phyloP scores from a whole-genome alignment of 805 yeast genomes.

The Candida cerambycidarum region DNA sequence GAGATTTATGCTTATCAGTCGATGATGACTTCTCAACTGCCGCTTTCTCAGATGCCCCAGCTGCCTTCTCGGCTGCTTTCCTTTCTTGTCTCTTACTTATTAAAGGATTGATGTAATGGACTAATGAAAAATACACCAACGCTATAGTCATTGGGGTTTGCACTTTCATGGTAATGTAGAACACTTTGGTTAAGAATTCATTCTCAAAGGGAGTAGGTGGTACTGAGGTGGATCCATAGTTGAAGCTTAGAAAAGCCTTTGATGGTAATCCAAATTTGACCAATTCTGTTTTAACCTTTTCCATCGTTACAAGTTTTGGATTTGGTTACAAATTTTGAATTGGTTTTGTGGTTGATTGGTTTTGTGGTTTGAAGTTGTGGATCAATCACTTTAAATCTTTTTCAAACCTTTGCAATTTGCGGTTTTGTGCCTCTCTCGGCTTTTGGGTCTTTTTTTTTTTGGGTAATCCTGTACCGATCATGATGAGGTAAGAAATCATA shows the following conservation, averaged over 20 bases:
- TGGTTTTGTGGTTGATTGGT: not conserved
- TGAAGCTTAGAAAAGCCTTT: conserved; percentile 29
- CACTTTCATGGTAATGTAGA: conserved; percentile 45
- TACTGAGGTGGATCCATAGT: conserved; percentile 27
- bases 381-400: too few species aligned
- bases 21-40: conserved; percentile 5
- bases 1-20: conserved; percentile 15
- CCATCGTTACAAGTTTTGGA: conserved; percentile 5
- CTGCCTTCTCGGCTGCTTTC: conserved; percentile 20
- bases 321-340: not conserved
- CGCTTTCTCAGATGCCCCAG: conserved; percentile 20
- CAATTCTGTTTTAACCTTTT: conserved; percentile 13
- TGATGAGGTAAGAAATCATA: too few species aligned
- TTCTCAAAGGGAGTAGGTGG: conserved; percentile 37
- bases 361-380: not conserved
- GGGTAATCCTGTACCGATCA: conserved; percentile 9
- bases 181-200: conserved; percentile 32
- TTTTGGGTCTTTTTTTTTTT: not conserved
- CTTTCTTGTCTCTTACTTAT: conserved; percentile 46
- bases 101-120: conserved; percentile 52
- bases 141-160: conserved; percentile 59
- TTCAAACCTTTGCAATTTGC: too few species aligned
- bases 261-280: conserved; percentile 38
- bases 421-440: not conserved
- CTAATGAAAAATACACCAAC: conserved; percentile 54